Evolutionary conservation across 495 filamentous ascomycete species (phyloP).

Genomic region (Podospora pseudopauciseta): DNA sequence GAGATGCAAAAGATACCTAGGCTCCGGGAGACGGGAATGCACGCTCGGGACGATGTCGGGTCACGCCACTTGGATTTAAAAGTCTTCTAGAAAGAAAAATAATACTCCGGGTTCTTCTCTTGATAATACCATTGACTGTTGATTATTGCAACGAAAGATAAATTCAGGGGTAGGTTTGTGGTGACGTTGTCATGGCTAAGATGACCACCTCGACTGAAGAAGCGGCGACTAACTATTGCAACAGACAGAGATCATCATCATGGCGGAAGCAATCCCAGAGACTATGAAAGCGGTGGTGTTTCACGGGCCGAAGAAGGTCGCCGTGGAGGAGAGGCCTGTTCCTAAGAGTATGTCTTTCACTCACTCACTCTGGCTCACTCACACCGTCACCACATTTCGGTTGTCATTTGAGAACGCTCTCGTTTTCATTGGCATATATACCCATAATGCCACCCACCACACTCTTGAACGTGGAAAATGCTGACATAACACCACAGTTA

Average conservation of each 20-base stretch:
- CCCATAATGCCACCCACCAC: too few relatives aligned
- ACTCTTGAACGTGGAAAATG: too few relatives aligned
- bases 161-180: background rate
- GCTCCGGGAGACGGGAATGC: background rate
- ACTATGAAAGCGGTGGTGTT: slow-evolving; percentile 72
- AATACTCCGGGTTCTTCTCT: background rate
- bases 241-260: background rate
- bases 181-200: background rate
- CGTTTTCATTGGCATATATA: too few relatives aligned
- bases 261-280: slow-evolving; percentile 15
- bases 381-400: background rate
- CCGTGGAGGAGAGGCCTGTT: slow-evolving; percentile 61
- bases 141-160: background rate
- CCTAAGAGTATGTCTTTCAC: slow-evolving; percentile 45
- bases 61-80: background rate
- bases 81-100: background rate
- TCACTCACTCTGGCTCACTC: slow-evolving; percentile 6
- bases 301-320: slow-evolving; percentile 59
- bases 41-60: background rate
- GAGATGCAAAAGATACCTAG: background rate
- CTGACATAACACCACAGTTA: slow-evolving; percentile 41
- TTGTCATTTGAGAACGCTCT: too few relatives aligned
- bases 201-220: too few relatives aligned
- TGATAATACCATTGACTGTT: background rate
- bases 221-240: background rate